phyloP scores from a whole-genome alignment of 2,329 filamentous ascomycete species.

The Aspergillus japonicus region DNA sequence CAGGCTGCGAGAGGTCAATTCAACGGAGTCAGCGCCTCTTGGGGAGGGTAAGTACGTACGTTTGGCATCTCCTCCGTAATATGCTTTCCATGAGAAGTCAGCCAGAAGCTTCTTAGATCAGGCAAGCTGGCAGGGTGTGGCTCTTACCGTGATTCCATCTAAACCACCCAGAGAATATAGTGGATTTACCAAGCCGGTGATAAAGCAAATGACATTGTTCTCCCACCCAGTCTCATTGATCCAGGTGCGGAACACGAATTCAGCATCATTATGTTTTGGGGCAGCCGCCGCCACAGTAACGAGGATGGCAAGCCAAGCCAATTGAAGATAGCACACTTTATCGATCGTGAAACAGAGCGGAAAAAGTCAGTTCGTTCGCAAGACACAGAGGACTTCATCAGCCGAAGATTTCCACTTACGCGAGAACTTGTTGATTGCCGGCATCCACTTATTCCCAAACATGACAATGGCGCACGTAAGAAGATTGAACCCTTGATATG shows the following conservation, averaged over 20 bases:
- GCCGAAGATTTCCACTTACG: conserved; percentile 19
- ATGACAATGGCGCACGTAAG: conserved; percentile 47
- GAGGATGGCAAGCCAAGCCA: conserved; percentile 50
- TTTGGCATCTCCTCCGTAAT: conserved; percentile 55
- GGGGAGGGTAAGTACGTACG: conserved; percentile 31
- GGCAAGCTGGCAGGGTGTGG: background rate
- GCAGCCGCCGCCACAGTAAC: conserved; percentile 51
- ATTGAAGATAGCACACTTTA: conserved; percentile 46
- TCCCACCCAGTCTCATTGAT: conserved; percentile 56
- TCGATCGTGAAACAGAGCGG: too few species aligned
- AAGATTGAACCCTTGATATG: conserved; percentile 41
- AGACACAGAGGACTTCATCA: background rate
- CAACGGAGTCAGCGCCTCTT: background rate
- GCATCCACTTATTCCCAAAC: conserved; percentile 50
- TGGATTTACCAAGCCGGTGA: conserved; percentile 52
- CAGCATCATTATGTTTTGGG: conserved; percentile 44
- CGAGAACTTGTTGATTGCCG: conserved; percentile 47
- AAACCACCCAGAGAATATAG: conserved; percentile 50
- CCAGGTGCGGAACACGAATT: conserved; percentile 55
- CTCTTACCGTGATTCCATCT: conserved; percentile 44
- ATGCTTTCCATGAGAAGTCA: conserved; percentile 32
- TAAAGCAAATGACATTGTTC: conserved; percentile 51
- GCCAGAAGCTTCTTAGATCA: background rate
- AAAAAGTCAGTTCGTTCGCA: background rate
- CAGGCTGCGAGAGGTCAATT: conserved; percentile 22